Conservation (phyloP, 805 yeast species). For the Blastobotrys muscicola region DNA sequence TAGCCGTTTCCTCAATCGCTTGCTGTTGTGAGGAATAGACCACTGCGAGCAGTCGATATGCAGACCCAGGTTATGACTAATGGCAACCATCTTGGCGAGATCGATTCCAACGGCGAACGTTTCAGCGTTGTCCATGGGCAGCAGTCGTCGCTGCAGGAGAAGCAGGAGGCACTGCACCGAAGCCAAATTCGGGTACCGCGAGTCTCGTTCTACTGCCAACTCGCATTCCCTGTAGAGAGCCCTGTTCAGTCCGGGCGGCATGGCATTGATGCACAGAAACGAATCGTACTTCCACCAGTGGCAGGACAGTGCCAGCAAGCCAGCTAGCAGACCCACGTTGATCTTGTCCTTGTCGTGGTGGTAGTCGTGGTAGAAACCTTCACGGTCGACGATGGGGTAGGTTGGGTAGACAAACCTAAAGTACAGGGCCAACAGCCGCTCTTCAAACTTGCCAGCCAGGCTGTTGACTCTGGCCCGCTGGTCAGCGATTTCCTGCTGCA, state of each 20-base stretch:
- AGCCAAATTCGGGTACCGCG: constrained; percentile 22
- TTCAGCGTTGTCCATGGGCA: constrained; percentile 25
- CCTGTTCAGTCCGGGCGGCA: constrained; percentile 21
- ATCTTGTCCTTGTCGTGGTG: constrained; percentile 20
- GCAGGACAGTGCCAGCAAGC: constrained; percentile 26
- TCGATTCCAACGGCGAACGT: constrained; percentile 19
- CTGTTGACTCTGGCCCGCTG: constrained; percentile 12
- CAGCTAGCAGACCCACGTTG: constrained; percentile 25
- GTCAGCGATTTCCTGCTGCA: constrained; percentile 7
- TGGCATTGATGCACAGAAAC: constrained; percentile 22
- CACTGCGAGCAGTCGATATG: constrained; percentile 29
- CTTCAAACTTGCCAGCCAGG: constrained; percentile 16
- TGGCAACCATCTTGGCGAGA: constrained; percentile 23
- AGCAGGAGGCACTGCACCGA: constrained; percentile 27
- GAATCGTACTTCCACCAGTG: constrained; percentile 30
- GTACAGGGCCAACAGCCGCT: constrained; percentile 25
- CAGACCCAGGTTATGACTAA: constrained; percentile 25
- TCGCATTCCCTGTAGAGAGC: constrained; percentile 23
- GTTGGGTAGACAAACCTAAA: constrained; percentile 27
- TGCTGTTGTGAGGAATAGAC: constrained; percentile 26
- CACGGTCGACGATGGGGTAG: constrained; percentile 28
- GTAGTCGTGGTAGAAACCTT: constrained; percentile 23
- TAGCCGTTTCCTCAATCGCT: constrained; percentile 24
- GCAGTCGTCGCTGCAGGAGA: constrained; percentile 23
- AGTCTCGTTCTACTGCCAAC: constrained; percentile 23